Evolutionary conservation across 495 filamentous ascomycete species (phyloP), one percentile per base, ranked within the genome.

Genomic region (Chaetomidium leptoderma): DNA sequence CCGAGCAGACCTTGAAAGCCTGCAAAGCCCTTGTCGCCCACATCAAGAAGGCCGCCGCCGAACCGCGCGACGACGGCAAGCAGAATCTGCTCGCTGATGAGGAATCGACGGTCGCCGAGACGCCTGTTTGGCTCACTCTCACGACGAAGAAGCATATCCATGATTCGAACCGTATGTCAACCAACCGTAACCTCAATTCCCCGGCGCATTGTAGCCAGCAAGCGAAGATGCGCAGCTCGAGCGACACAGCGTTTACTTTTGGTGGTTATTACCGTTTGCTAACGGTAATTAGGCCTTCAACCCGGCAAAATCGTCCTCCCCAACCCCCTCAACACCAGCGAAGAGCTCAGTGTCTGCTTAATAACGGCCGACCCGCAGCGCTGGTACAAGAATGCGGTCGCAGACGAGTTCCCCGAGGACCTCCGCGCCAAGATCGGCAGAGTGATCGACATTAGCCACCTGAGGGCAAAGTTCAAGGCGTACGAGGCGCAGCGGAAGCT

Each of bases 401-500:
- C 60, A 30, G 77, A 85, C 24, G 77, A 86, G 17, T 93, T 96
- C 73, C 91, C 92, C 6, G 71, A 83, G 53, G 78, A 80, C 8
- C 78, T 95, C 33, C 78, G 83, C 61, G 80, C 83, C 62, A 83
- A 85, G 55, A 88, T 98, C 62, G 87, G 83, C 30, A 80, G 87
- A 51, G 86, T 97, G 26, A 87, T 98, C 62, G 87, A 88, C 60
- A 74, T 91, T 65, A 76, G 77, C 59, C 96, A 98, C 67, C 78
- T 98, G 44, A 86, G 87, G 74, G 78, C 83, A 42, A 91, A 91
- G 69, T 97, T 88, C 80, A 85, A 88, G 73, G 77, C 85, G 46
- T 97, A 87, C 73, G 93, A 98, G 77, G 83, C 80, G 52, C 86
- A 87, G 66, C 81, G 93, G 44, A 89, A 92, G 69, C 78, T 98